phyloP scores from a whole-genome alignment of 768 basidiomycete species.

The Melanogaster broomeanus region DNA sequence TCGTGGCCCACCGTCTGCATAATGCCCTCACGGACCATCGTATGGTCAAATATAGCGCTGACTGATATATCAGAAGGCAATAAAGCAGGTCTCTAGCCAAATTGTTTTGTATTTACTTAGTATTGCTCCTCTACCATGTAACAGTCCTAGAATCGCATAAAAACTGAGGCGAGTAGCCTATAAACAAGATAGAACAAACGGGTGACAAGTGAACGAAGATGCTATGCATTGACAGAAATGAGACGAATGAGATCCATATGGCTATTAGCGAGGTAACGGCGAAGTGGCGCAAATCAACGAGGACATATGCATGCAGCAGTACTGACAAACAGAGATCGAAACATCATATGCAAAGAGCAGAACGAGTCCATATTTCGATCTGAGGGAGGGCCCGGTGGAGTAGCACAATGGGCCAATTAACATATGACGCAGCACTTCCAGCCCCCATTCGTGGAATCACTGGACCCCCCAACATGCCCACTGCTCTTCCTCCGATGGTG shows the following conservation, averaged over 20 bases:
- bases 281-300: background rate
- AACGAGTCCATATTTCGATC: conserved; percentile 1
- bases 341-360: background rate
- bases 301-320: background rate
- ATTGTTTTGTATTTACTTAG: conserved; percentile 1
- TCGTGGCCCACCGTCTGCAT: conserved; percentile 9
- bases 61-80: too few species aligned
- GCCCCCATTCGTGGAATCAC: conserved; percentile 48
- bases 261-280: conserved; percentile 7
- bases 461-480: conserved; percentile 37
- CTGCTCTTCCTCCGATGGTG: conserved; percentile 60
- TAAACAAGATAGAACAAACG: background rate
- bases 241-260: conserved; percentile 15
- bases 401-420: conserved; percentile 27
- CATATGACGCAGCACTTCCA: conserved; percentile 71
- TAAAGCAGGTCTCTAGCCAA: background rate
- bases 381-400: background rate
- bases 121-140: conserved; percentile 3
- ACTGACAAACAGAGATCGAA: background rate
- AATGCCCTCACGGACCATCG: background rate
- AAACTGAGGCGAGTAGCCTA: background rate
- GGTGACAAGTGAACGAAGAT: conserved; percentile 4
- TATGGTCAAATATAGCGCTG: too few species aligned
- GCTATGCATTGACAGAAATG: conserved; percentile 15
- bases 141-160: conserved; percentile 4